Evolutionary conservation across 768 basidiomycete genomes (phyloP), one percentile per base, ranked within the genome.

Genomic region (Mycena sanguinolenta): DNA sequence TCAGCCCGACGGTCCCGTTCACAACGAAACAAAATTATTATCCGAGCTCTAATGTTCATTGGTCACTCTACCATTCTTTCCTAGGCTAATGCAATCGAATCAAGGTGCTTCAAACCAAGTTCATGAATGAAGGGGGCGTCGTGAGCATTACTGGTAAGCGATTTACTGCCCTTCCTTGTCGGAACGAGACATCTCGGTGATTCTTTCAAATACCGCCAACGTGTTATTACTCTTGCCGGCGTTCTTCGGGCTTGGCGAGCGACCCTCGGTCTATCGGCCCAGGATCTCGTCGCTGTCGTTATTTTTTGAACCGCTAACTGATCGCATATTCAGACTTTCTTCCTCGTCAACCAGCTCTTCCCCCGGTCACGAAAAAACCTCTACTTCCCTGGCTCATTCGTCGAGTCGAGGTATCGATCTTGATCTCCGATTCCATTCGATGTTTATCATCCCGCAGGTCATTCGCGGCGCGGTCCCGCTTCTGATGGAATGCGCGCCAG

Each of bases 401-500:
- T 1, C 90, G 92, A 57, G 89, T 97, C 52, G 95, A 95, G 84
- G 88, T 87, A 49, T 53, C 16, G 27, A 14, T 50, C 28, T 12
- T 54, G 38, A 49, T 61, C 12, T 19, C 19, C 23, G 8, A 21
- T 25, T 12, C 10, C 10, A 53, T 34, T 53, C 27, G 46, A 60
- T 61, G 53, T 34, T 66, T 39, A 52, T 65, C 16, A 54, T 49
- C 75, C 27, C 72, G 7, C 79, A 93, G 84, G 92, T 95, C 68
- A 89, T 98, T 73, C 92, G 97, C 21, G 97, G 97, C 0, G 86
- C 78, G 9, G 83, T 98, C 36, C 91, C 94, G 0, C 84, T 97
- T 62, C 86, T 89, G 66, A 87, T 98, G 80, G 95, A 99, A 82
- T 96, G 95, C 75, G 95, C 95, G 0, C 97, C 97, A 0, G 97